phyloP scores from a whole-genome alignment of 805 yeast species.

The Candida easanensis region DNA sequence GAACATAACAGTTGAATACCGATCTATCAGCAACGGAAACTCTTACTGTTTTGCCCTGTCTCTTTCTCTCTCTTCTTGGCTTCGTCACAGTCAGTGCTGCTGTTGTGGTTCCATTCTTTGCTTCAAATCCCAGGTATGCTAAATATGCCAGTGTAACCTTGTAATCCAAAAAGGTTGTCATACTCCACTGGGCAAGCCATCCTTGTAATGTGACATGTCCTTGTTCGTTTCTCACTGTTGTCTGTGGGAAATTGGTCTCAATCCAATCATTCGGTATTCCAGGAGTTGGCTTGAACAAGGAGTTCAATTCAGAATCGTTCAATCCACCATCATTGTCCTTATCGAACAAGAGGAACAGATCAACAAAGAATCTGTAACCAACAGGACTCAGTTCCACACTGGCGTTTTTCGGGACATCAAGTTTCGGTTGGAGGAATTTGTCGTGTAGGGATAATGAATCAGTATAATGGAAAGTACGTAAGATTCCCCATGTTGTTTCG shows the following conservation, averaged over 20 bases:
- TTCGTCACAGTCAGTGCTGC: constrained; percentile 77
- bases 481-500: constrained; percentile 95
- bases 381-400: constrained; percentile 90
- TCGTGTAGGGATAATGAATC: constrained; percentile 86
- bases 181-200: constrained; percentile 98
- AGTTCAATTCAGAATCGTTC: constrained; percentile 63
- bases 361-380: constrained; percentile 91
- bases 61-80: constrained; percentile 65
- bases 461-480: constrained; percentile 85
- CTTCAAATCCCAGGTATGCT: constrained; percentile 85
- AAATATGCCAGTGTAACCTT: constrained; percentile 82
- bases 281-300: constrained; percentile 84
- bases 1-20: constrained; percentile 83
- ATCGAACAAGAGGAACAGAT: constrained; percentile 82
- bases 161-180: constrained; percentile 87
- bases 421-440: constrained; percentile 69
- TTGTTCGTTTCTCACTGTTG: constrained; percentile 86
- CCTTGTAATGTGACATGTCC: constrained; percentile 94
- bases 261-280: constrained; percentile 89
- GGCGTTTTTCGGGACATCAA: constrained; percentile 70
- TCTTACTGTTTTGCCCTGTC: constrained; percentile 65
- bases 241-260: constrained; percentile 78
- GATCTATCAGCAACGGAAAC: constrained; percentile 76
- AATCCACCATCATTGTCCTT: constrained; percentile 97
- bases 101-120: constrained; percentile 29